Evolutionary conservation across 345 rosid species (phyloP).

Genomic region (Euphorbia lathyris): DNA sequence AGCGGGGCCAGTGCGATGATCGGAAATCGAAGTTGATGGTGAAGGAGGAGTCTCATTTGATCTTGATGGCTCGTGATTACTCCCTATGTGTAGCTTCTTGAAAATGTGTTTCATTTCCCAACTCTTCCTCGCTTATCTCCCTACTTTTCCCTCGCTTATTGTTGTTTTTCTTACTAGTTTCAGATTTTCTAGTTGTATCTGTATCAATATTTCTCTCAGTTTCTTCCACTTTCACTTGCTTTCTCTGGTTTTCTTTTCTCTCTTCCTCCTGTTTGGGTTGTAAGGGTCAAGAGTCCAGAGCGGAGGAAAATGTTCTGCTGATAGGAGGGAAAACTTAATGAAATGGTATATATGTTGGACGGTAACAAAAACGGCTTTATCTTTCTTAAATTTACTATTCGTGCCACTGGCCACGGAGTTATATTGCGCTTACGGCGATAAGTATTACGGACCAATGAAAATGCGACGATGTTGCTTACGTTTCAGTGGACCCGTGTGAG

Average conservation of each 20-base stretch:
- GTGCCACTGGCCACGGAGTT: neutral
- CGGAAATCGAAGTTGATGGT: constrained; percentile 35
- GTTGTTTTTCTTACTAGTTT: neutral
- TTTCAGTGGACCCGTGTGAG: neutral
- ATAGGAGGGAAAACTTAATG: constrained; percentile 34
- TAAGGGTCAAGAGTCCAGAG: neutral
- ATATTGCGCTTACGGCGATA: neutral
- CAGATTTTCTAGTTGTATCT: neutral
- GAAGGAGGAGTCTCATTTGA: constrained; percentile 58
- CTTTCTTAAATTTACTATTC: constrained; percentile 4
- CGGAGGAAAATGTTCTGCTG: neutral
- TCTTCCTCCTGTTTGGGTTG: constrained; percentile 1
- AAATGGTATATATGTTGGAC: neutral
- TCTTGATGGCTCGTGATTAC: constrained; percentile 60
- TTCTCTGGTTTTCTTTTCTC: neutral
- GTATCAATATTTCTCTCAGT: neutral
- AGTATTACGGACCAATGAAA: neutral
- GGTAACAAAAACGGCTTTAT: neutral
- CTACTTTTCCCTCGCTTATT: neutral
- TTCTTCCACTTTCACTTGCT: constrained; percentile 1
- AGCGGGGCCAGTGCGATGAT: constrained; percentile 39
- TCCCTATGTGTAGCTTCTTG: constrained; percentile 83
- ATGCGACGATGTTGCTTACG: neutral
- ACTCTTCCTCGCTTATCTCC: neutral
- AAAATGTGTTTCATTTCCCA: constrained; percentile 83